Evolutionary conservation across 2,329 filamentous ascomycete genomes (phyloP), one percentile per base, ranked within the genome.

Genomic region (Penicillium aurantiogriseum): DNA sequence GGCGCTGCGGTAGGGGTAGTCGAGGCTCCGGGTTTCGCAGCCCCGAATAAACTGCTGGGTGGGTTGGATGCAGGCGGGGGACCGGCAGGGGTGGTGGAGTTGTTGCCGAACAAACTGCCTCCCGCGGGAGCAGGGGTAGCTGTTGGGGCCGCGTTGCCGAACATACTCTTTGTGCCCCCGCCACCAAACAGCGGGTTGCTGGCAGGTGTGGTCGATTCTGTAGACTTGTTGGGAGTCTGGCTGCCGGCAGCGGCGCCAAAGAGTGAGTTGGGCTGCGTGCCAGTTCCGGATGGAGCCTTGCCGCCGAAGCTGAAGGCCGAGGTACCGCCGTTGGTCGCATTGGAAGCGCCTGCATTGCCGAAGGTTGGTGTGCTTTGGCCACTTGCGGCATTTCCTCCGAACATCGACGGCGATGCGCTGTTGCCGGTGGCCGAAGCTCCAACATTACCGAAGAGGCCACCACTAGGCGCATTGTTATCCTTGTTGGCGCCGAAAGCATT

Each of bases 71-170:
- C 65, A 7, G 79, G 79, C 29, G 80, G 80, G 59, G 78, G 78
- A 7, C 79, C 79, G 52, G 79, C 79, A 49, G 80, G 80, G 33
- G 80, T 82, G 19, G 80, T 81, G 17, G 80, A 81, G 48, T 72
- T 64, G 55, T 71, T 75, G 44, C 69, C 71, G 58, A 79, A 78
- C 45, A 75, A 47, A 49, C 59, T 58, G n/a, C 59, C 65, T 48
- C 67, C 69, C 33, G 72, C 67, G 43, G 74, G 70, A 27, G 71
- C 72, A 48, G 77, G 76, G 21, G 76, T 77, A 35, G 76, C 49
- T 15, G 53, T 56, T n/a, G 59, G 70, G 23, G 74, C 71, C 9
- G 63, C 62, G 59, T 61, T 70, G 40, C 72, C 72, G 54, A 77
- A 76, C 10, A 73, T 51, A 13, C 63, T 61, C 59, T 50, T 70